Evolutionary conservation across 306 rosid species (phyloP).

Genomic region (Sicyos edulis): DNA sequence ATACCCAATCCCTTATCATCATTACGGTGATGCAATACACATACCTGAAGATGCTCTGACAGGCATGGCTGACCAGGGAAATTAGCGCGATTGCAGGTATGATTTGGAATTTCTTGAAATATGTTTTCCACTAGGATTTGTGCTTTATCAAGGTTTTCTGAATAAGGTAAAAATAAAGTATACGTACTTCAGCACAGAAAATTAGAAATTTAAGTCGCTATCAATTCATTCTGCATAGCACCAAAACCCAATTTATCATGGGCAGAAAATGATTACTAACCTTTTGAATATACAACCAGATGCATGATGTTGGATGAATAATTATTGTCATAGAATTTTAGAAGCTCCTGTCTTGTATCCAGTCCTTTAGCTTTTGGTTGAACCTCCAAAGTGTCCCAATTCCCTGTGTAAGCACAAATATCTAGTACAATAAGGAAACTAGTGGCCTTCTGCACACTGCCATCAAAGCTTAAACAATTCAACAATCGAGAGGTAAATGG

Average conservation of each 20-base stretch:
- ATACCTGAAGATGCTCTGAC: conserved; percentile 84
- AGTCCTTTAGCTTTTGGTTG: conserved; percentile 76
- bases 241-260: conserved; percentile 6
- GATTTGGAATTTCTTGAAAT: conserved; percentile 68
- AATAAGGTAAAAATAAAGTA: conserved; percentile 23
- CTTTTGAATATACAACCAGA: conserved; percentile 74
- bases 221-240: conserved; percentile 13
- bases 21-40: conserved; percentile 7
- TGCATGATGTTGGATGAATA: conserved; percentile 89
- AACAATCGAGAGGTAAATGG: background rate
- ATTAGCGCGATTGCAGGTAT: conserved; percentile 30
- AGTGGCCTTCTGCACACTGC: background rate
- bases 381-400: conserved; percentile 93
- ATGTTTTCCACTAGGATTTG: conserved; percentile 71
- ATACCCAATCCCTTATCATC: conserved; percentile 13
- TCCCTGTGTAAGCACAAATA: conserved; percentile 39
- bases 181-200: conserved; percentile 62
- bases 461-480: conserved; percentile 3
- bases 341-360: conserved; percentile 76
- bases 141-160: conserved; percentile 79
- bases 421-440: conserved; percentile 1
- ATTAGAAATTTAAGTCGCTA: conserved; percentile 18
- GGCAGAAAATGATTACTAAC: conserved; percentile 33
- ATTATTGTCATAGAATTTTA: conserved; percentile 67
- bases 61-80: conserved; percentile 68